phyloP scores from a whole-genome alignment of 805 yeast genomes.

The Starmerella stellata region DNA sequence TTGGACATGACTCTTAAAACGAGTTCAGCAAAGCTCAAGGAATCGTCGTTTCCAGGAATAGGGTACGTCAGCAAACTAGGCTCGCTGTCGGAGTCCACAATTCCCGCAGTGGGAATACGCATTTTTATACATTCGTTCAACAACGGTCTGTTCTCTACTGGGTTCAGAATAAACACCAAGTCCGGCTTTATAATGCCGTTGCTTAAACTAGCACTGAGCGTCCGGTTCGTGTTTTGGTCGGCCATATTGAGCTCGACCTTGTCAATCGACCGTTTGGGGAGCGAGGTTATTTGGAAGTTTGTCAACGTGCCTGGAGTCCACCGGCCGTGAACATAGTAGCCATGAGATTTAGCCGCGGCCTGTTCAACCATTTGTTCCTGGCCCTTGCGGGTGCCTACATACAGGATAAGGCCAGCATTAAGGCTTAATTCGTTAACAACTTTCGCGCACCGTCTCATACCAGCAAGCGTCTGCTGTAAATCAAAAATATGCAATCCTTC shows the following conservation, averaged over 20 bases:
- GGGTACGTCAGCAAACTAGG: conserved; percentile 83
- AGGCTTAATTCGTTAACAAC: conserved; percentile 69
- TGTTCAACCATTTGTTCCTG: conserved; percentile 55
- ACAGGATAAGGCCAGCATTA: conserved; percentile 70
- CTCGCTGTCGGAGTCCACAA: conserved; percentile 85
- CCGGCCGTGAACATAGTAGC: conserved; percentile 62
- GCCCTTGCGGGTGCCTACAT: conserved; percentile 68
- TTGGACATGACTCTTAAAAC: conserved; percentile 66
- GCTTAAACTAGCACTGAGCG: conserved; percentile 32
- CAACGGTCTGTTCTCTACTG: conserved; percentile 66
- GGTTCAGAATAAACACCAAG: conserved; percentile 68
- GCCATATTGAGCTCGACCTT: conserved; percentile 61
- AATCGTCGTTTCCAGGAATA: conserved; percentile 91
- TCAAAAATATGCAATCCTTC: conserved; percentile 85
- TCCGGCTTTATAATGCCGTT: conserved; percentile 62
- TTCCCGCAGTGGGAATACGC: conserved; percentile 81
- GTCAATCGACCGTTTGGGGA: conserved; percentile 29
- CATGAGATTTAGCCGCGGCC: conserved; percentile 62
- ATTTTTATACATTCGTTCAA: conserved; percentile 63
- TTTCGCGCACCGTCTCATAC: conserved; percentile 62
- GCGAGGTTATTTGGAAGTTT: conserved; percentile 50
- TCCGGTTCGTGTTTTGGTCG: conserved; percentile 47
- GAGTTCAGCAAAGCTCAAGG: conserved; percentile 60
- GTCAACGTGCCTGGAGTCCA: conserved; percentile 96
- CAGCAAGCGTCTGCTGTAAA: conserved; percentile 59